Percentiles rank a stretch among this genome's conserved stretches.
Conservation (phyloP, 495 filamentous ascomycete species). For the Hypoxylon fragiforme region DNA sequence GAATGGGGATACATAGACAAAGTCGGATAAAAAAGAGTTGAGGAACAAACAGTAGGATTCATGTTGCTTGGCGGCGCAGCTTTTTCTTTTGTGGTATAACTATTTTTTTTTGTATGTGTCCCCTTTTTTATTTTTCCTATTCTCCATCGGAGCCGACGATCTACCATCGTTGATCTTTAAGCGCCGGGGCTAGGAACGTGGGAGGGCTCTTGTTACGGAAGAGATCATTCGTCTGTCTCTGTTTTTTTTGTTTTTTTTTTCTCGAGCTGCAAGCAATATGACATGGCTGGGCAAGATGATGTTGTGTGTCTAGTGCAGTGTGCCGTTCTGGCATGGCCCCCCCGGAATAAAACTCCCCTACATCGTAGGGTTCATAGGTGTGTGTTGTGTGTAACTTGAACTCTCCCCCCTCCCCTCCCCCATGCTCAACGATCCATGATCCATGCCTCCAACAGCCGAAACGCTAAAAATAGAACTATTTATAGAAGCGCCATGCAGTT, state of each 20-base stretch:
- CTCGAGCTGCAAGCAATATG: slow-evolving; percentile 22
- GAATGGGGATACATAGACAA: slow-evolving; percentile 2
- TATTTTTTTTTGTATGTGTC: too few species aligned
- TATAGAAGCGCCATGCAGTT: slow-evolving; percentile 32
- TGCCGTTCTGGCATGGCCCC: slow-evolving; percentile 16
- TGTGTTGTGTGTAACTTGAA: neutral
- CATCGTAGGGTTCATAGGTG: neutral
- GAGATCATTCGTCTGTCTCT: neutral
- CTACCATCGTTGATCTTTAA: too few species aligned
- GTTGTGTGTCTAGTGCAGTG: neutral
- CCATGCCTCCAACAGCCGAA: slow-evolving; percentile 32
- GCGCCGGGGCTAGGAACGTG: neutral
- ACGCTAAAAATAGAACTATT: slow-evolving; percentile 43
- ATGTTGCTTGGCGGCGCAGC: slow-evolving; percentile 27
- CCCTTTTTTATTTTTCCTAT: too few species aligned
- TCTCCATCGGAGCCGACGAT: neutral
- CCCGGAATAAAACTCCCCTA: too few species aligned
- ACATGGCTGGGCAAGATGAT: slow-evolving; percentile 15
- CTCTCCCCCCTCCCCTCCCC: too few species aligned
- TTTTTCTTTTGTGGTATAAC: too few species aligned
- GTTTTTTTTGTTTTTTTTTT: neutral
- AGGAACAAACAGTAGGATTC: slow-evolving; percentile 21
- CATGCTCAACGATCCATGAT: slow-evolving; percentile 15
- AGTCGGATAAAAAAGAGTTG: slow-evolving; percentile 30
- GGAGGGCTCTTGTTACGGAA: neutral